phyloP scores from a whole-genome alignment of 2,329 filamentous ascomycete genomes.

The Ascosphaera pollenicola region DNA sequence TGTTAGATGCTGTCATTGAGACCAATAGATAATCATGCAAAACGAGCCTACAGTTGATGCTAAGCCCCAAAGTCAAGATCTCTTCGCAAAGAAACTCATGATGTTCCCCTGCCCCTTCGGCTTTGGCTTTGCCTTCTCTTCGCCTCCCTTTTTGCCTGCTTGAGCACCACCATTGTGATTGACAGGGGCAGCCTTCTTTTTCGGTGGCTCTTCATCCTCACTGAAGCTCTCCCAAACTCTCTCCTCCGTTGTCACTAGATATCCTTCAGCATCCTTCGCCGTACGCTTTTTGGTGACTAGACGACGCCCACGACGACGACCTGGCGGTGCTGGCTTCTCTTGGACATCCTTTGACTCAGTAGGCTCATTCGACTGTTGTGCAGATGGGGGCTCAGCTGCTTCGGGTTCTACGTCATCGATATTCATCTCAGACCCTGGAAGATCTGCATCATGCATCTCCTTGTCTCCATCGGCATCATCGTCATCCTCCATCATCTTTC shows the following conservation, averaged over 20 bases:
- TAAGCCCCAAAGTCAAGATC: too few relatives aligned
- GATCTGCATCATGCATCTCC: constrained; percentile 4
- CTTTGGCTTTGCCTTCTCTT: constrained; percentile 4
- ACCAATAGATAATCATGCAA: too few relatives aligned
- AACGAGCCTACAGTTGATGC: too few relatives aligned
- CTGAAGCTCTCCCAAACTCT: constrained; percentile 80
- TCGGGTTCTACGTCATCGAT: constrained; percentile 38
- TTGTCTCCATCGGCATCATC: constrained; percentile 1
- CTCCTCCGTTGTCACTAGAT: constrained; percentile 75
- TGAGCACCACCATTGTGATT: constrained; percentile 30
- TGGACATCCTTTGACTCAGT: constrained; percentile 26
- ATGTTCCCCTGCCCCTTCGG: constrained; percentile 42
- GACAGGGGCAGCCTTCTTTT: constrained; percentile 24
- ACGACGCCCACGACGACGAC: constrained; percentile 51
- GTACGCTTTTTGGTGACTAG: constrained; percentile 76
- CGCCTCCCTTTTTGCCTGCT: constrained; percentile 26
- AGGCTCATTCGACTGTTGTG: constrained; percentile 8
- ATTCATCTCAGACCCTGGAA: constrained; percentile 9
- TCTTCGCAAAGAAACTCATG: constrained; percentile 83
- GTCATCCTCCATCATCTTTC: constrained; percentile 51
- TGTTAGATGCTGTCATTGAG: too few relatives aligned
- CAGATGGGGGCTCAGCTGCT: constrained; percentile 19
- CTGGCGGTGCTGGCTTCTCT: constrained; percentile 26
- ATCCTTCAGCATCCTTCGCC: constrained; percentile 70
- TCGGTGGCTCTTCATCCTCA: constrained; percentile 49